Conservation (phyloP, 1,284 basidiomycete genomes). For the Trichosporon ovoides region DNA sequence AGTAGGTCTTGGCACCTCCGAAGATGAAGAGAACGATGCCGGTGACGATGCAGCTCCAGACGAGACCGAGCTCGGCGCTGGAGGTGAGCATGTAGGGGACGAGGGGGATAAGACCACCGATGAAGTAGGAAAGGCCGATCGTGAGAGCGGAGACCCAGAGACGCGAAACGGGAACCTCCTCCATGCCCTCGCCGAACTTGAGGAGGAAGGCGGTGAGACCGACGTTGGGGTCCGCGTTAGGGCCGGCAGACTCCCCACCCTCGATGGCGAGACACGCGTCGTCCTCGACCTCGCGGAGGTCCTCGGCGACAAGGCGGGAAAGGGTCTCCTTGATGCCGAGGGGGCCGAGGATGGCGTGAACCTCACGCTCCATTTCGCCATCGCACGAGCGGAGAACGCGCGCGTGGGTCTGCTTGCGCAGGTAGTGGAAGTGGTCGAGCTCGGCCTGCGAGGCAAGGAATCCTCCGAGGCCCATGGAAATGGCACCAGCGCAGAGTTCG, state of each 20-base stretch:
- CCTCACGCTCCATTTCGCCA: constrained; percentile 93
- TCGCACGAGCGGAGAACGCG: constrained; percentile 80
- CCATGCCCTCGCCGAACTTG: constrained; percentile 85
- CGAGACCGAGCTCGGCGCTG: constrained; percentile 47
- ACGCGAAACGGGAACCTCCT: constrained; percentile 69
- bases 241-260: constrained; percentile 52
- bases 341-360: constrained; percentile 77
- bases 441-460: constrained; percentile 96
- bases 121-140: constrained; percentile 73
- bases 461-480: constrained; percentile 93
- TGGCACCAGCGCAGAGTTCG: constrained; percentile 89
- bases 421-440: constrained; percentile 85
- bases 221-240: constrained; percentile 53
- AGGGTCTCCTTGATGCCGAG: constrained; percentile 80
- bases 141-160: constrained; percentile 83
- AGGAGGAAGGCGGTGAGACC: constrained; percentile 85
- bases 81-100: constrained; percentile 84
- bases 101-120: constrained; percentile 79
- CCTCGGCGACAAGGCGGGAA: constrained; percentile 70
- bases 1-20: constrained; percentile 80
- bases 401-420: constrained; percentile 65
- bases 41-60: constrained; percentile 57
- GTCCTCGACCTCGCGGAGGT: constrained; percentile 63
- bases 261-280: constrained; percentile 28
- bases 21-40: constrained; percentile 79